phyloP scores from a whole-genome alignment of 108 stramenopile genomes.

The Nannochloropsis gaditana region DNA sequence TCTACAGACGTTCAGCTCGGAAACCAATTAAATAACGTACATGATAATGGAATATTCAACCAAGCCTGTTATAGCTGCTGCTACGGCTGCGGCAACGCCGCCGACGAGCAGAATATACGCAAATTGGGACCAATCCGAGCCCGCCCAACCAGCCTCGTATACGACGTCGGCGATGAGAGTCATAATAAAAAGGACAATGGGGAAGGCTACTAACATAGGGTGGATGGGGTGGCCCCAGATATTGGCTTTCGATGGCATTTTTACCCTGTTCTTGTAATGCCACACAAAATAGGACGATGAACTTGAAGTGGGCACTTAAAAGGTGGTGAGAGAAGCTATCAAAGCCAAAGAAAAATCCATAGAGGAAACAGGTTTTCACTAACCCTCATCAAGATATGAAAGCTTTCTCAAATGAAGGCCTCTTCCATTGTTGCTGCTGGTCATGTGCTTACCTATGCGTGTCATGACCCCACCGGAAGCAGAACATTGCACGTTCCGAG shows the following conservation, averaged over 20 bases:
- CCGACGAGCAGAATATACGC: constrained; percentile 8
- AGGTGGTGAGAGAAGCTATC: too few species aligned
- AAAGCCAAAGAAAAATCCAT: too few species aligned
- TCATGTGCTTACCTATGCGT: too few species aligned
- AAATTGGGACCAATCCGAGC: constrained; percentile 17
- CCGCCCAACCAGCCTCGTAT: neutral
- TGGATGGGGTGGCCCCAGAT: constrained; percentile 17
- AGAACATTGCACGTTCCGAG: too few species aligned
- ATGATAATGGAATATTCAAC: neutral
- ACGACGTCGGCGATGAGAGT: neutral
- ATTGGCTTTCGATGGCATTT: neutral
- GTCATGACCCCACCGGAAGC: too few species aligned
- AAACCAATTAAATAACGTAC: neutral
- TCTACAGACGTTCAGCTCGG: too few species aligned
- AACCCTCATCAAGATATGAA: too few species aligned
- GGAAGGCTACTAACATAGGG: neutral
- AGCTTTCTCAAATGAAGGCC: too few species aligned
- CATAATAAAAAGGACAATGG: constrained; percentile 4
- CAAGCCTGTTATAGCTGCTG: neutral
- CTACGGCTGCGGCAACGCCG: neutral
- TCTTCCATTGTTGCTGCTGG: too few species aligned
- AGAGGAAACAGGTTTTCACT: too few species aligned
- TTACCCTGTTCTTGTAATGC: neutral
- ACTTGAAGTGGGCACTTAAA: too few species aligned
- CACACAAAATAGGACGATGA: too few species aligned